phyloP scores from a whole-genome alignment of 768 basidiomycete species.

The Cantharellus cinnabarinus region DNA sequence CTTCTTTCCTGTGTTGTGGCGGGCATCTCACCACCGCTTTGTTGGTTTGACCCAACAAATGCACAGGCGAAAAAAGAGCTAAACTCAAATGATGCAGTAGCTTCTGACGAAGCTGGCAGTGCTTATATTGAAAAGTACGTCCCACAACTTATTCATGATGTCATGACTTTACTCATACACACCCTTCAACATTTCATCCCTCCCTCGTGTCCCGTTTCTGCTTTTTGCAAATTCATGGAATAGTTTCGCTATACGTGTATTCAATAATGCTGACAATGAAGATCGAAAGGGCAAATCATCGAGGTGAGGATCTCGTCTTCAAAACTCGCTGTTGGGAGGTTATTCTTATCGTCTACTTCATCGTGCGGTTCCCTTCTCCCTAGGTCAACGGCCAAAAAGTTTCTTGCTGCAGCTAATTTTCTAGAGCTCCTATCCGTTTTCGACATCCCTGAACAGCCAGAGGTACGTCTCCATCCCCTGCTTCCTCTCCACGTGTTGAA shows the following conservation, averaged over 20 bases:
- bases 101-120: conserved; percentile 46
- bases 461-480: conserved; percentile 22
- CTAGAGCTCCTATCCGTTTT: conserved; percentile 74
- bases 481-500: background rate
- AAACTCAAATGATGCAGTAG: conserved; percentile 2
- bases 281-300: conserved; percentile 61
- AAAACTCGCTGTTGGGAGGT: background rate
- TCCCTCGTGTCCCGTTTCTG: background rate
- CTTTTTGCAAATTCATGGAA: background rate
- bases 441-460: conserved; percentile 32
- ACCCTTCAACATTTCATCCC: background rate
- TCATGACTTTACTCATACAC: too few relatives aligned
- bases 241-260: conserved; percentile 71
- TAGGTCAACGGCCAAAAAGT: conserved; percentile 83
- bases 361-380: background rate
- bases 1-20: too few relatives aligned
- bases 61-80: background rate
- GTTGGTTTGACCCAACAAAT: too few relatives aligned
- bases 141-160: background rate
- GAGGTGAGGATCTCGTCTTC: conserved; percentile 27
- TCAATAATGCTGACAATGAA: conserved; percentile 73
- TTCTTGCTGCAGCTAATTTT: conserved; percentile 86
- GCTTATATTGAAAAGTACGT: conserved; percentile 67
- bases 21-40: too few relatives aligned
- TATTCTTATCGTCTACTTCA: background rate